phyloP scores from a whole-genome alignment of 1,284 basidiomycete genomes.

The Trametes hirsuta region DNA sequence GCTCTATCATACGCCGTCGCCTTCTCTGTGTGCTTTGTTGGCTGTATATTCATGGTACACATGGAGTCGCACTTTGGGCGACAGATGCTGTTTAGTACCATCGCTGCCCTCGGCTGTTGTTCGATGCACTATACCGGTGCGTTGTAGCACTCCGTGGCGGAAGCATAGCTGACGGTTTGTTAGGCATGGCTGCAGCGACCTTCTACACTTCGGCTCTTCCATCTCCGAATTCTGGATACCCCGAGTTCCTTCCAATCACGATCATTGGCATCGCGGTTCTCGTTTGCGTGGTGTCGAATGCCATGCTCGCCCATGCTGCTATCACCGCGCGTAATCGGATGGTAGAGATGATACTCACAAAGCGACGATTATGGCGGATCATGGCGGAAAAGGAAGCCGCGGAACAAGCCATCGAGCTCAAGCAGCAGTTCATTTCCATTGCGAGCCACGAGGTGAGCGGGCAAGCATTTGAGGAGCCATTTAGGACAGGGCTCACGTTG shows the following conservation, averaged over 20 bases:
- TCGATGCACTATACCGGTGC: conserved; percentile 38
- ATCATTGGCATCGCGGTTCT: conserved; percentile 32
- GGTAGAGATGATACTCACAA: conserved; percentile 37
- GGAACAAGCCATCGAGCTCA: conserved; percentile 36
- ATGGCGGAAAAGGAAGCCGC: conserved; percentile 40
- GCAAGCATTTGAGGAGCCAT: neutral
- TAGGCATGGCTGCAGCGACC: conserved; percentile 37
- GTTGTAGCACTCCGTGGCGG: neutral
- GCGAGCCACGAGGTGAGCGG: conserved; percentile 35
- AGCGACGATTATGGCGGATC: conserved; percentile 34
- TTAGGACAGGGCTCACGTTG: neutral
- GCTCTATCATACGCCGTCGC: conserved; percentile 34
- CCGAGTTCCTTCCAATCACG: conserved; percentile 31
- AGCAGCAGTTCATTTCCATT: conserved; percentile 38
- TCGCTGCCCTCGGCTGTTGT: conserved; percentile 31
- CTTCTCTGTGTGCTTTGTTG: conserved; percentile 32
- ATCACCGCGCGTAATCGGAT: conserved; percentile 35
- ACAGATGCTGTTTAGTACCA: conserved; percentile 35
- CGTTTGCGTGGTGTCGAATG: conserved; percentile 36
- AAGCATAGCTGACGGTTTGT: neutral
- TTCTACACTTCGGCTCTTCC: conserved; percentile 32
- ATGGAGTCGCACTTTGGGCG: conserved; percentile 37
- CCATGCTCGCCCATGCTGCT: conserved; percentile 33
- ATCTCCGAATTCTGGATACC: conserved; percentile 28
- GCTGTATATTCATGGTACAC: conserved; percentile 34